Percentiles rank a stretch among this genome's conserved stretches.
phyloP scores from a whole-genome alignment of 352 stramenopile genomes.

The Elongisporangium undulatum region DNA sequence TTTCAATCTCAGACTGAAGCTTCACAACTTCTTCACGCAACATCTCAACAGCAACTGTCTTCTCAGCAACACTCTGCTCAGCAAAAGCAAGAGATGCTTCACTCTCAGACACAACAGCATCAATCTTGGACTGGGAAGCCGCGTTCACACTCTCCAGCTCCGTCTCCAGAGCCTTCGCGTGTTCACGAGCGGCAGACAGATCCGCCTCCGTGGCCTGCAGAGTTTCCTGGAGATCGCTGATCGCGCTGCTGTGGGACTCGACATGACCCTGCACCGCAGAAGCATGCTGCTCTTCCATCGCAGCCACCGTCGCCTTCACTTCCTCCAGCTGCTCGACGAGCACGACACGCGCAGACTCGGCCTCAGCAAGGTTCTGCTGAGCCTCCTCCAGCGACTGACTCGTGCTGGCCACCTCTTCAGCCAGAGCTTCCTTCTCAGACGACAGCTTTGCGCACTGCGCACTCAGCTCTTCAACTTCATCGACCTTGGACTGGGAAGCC shows the following conservation, averaged over 20 bases:
- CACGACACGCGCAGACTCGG: constrained; percentile 24
- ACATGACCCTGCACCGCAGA: background rate
- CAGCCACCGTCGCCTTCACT: background rate
- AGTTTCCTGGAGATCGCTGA: background rate
- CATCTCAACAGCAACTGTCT: background rate
- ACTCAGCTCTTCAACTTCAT: too few species aligned
- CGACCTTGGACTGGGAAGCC: background rate
- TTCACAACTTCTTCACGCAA: background rate
- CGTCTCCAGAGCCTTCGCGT: background rate
- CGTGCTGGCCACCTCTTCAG: constrained; percentile 20
- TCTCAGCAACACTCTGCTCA: background rate
- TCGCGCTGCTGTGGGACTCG: background rate
- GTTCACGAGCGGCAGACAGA: background rate
- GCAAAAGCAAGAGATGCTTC: background rate
- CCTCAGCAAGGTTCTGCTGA: constrained; percentile 20
- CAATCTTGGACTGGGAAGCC: background rate
- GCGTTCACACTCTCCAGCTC: background rate
- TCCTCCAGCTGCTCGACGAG: constrained; percentile 20
- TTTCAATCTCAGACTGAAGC: background rate
- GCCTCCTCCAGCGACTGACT: constrained; percentile 33
- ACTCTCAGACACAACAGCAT: background rate
- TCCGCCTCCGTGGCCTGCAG: background rate
- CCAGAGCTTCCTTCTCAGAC: constrained; percentile 18
- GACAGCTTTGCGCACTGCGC: constrained; percentile 11
- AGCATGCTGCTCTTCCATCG: background rate